These are phyloP conservation scores for Naegleria lovaniensis DNA, from an alignment of 208 protist genomes.

Conservation along the genomic window DNA sequence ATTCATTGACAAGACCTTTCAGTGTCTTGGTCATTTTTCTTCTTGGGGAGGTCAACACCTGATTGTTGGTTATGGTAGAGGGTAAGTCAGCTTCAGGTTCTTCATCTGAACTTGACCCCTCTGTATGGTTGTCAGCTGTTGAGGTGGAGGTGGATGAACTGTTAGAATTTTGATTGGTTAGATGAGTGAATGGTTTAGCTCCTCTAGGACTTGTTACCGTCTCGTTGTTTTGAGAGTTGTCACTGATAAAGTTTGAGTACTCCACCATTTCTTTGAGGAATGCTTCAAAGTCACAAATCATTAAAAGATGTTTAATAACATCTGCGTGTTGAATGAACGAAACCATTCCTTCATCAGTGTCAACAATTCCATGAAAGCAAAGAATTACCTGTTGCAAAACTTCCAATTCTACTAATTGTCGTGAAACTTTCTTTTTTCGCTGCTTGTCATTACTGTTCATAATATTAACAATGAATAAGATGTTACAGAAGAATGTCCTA, in stretches of 20 bases:
- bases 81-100: background rate
- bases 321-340: background rate
- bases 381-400: background rate
- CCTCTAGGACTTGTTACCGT: background rate
- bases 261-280: background rate
- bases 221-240: background rate
- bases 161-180: background rate
- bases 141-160: background rate
- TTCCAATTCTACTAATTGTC: background rate
- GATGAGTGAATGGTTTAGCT: background rate
- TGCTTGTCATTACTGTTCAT: background rate
- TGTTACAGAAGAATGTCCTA: too few species aligned
- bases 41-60: background rate
- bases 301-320: background rate
- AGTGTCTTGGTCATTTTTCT: background rate
- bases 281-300: slow-evolving; percentile 8
- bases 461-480: too few species aligned
- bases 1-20: background rate
- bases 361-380: background rate
- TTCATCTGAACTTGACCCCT: background rate
- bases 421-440: background rate
- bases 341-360: slow-evolving; percentile 1
- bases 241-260: background rate
- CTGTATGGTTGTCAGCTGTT: background rate
- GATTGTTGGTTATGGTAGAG: background rate